These are phyloP conservation scores for Globisporangium carolinianum DNA, from an alignment of 352 stramenopile genomes.

Conservation along the genomic window DNA sequence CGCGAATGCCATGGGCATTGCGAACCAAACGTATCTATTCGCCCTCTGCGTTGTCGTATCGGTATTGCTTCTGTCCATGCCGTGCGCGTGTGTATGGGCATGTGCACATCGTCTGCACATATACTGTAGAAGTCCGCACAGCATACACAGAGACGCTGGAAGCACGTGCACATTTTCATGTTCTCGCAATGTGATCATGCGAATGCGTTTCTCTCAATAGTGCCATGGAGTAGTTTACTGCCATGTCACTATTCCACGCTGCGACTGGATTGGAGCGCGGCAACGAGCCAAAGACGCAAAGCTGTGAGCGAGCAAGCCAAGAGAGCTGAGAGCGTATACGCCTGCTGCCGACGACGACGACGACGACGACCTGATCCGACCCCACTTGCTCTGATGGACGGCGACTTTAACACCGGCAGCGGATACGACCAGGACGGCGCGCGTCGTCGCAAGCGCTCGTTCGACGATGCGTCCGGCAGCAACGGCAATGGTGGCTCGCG, in stretches of 20 bases:
- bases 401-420: slow-evolving; percentile 13
- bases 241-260: neutral
- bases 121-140: no score
- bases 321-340: no score
- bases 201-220: no score
- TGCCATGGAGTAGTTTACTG: no score
- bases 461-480: slow-evolving; percentile 28
- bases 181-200: no score
- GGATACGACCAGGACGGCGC: slow-evolving; percentile 14
- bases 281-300: neutral
- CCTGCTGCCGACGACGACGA: neutral
- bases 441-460: slow-evolving; percentile 53
- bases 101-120: no score
- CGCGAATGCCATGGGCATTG: no score
- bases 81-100: no score
- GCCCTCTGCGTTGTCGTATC: neutral
- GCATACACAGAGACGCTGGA: no score
- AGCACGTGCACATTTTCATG: no score
- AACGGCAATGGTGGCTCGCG: slow-evolving; percentile 7
- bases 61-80: no score
- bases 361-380: neutral
- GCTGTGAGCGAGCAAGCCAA: neutral
- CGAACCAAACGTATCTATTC: neutral
- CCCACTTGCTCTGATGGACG: slow-evolving; percentile 14
- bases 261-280: neutral